A percentile compares a stretch with the other conserved stretches of the same genome.
phyloP scores from a whole-genome alignment of 1,284 basidiomycete genomes.

The Schizophyllum amplum region DNA sequence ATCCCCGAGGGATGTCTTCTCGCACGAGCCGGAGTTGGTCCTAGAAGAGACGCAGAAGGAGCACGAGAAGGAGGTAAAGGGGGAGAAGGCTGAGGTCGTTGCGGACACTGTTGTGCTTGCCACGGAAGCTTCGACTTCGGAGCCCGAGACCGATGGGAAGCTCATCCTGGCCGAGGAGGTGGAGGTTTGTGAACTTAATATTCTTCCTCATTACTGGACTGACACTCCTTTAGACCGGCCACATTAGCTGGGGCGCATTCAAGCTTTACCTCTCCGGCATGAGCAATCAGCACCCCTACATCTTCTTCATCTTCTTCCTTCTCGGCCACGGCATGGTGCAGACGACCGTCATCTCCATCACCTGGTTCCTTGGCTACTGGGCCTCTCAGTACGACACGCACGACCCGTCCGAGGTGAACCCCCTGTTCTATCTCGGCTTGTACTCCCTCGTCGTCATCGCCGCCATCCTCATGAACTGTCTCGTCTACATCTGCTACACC shows the following conservation, averaged over 20 bases:
- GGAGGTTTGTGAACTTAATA: conserved; percentile 12
- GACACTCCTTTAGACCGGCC: conserved; percentile 29
- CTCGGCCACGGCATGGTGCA: conserved; percentile 17
- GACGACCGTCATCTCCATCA: conserved; percentile 22
- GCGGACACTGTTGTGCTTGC: conserved; percentile 22
- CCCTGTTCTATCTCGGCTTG: conserved; percentile 28
- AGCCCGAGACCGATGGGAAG: conserved; percentile 27
- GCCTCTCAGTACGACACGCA: conserved; percentile 30
- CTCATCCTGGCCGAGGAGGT: conserved; percentile 57
- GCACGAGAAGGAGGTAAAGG: conserved; percentile 24
- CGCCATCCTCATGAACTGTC: background rate
- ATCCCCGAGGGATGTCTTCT: conserved; percentile 27
- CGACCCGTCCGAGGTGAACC: conserved; percentile 20
- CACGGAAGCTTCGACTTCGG: conserved; percentile 11
- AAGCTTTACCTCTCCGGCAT: conserved; percentile 30
- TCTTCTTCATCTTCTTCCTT: conserved; percentile 31
- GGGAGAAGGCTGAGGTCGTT: conserved; percentile 29
- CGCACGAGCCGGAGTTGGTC: conserved; percentile 25
- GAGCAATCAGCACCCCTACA: conserved; percentile 29
- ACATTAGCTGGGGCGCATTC: conserved; percentile 32
- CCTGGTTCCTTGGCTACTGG: conserved; percentile 43
- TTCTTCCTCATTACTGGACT: background rate
- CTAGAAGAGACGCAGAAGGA: conserved; percentile 26
- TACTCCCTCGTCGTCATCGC: conserved; percentile 22
- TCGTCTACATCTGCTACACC: conserved; percentile 19